Percentiles rank a stretch among this genome's conserved stretches.
Conservation (phyloP, 2,329 filamentous ascomycete genomes). For the Rhynchosporium agropyri region DNA sequence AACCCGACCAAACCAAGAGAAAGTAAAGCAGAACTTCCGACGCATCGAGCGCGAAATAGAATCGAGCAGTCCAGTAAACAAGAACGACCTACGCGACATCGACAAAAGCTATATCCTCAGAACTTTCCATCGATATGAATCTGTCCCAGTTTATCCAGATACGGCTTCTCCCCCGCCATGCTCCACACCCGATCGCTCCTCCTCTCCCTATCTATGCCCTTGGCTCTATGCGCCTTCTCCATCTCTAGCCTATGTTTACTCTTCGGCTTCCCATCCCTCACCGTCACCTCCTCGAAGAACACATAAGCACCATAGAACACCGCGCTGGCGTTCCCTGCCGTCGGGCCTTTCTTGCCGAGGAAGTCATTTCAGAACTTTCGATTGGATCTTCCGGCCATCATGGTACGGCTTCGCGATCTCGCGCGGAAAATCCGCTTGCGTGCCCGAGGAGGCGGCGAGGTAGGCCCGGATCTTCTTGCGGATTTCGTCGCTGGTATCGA, state of each 20-base stretch:
- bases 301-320: constrained; percentile 59
- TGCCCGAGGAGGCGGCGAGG: constrained; percentile 50
- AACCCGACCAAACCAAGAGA: too few species aligned
- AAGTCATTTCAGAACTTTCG: constrained; percentile 53
- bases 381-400: constrained; percentile 45
- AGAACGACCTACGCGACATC: too few species aligned
- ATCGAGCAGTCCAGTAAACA: too few species aligned
- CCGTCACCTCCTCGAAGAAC: constrained; percentile 60
- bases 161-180: constrained; percentile 14
- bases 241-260: constrained; percentile 53
- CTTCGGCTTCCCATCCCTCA: constrained; percentile 55
- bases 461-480: constrained; percentile 58
- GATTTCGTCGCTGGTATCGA: constrained; percentile 60
- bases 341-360: constrained; percentile 51
- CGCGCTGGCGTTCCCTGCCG: constrained; percentile 50
- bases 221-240: constrained; percentile 43
- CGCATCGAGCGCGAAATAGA: too few species aligned
- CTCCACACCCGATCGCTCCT: background rate
- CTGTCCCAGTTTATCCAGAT: constrained; percentile 7
- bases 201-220: constrained; percentile 19
- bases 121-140: constrained; percentile 7
- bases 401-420: constrained; percentile 49
- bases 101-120: background rate
- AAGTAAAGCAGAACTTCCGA: too few species aligned
- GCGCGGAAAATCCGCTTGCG: constrained; percentile 55